Evolutionary conservation across 2,329 filamentous ascomycete species (phyloP).

Genomic region (Phyllosticta ampelicida): DNA sequence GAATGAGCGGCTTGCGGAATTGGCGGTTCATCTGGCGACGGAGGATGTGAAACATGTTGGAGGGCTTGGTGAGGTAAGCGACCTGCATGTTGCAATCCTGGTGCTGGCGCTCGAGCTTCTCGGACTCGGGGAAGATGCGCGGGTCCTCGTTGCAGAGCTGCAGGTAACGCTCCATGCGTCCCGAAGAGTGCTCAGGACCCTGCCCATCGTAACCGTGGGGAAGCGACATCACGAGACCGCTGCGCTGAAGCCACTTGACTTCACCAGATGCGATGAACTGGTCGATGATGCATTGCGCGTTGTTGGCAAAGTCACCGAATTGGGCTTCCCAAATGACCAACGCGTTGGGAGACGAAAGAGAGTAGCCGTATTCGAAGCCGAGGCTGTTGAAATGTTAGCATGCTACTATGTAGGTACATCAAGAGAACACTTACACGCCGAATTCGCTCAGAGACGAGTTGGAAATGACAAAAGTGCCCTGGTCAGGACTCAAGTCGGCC

Average conservation of each 20-base stretch:
- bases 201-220: slow-evolving; percentile 98
- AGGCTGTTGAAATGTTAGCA: slow-evolving; percentile 45
- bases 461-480: slow-evolving; percentile 91
- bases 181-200: slow-evolving; percentile 95
- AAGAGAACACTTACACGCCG: slow-evolving; percentile 42
- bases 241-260: slow-evolving; percentile 97
- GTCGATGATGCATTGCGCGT: slow-evolving; percentile 96
- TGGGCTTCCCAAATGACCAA: slow-evolving; percentile 99
- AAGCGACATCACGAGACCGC: slow-evolving; percentile 88
- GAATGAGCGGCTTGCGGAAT: slow-evolving; percentile 94
- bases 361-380: slow-evolving; percentile 98
- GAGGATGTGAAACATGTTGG: slow-evolving; percentile 93
- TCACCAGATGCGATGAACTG: slow-evolving; percentile 98
- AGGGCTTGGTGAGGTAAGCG: slow-evolving; percentile 89
- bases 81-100: slow-evolving; percentile 99
- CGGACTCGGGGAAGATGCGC: slow-evolving; percentile 74
- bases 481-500: slow-evolving; percentile 77
- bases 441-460: slow-evolving; percentile 82
- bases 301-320: slow-evolving; percentile 99
- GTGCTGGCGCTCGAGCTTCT: slow-evolving; percentile 92
- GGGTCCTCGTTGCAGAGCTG: slow-evolving; percentile 97
- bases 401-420: not conserved
- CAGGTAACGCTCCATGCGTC: slow-evolving; percentile 91
- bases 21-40: slow-evolving; percentile 97
- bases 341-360: slow-evolving; percentile 88